These are phyloP conservation scores for Priceomyces haplophilus DNA, from an alignment of 805 yeast species.

Conservation along the genomic window DNA sequence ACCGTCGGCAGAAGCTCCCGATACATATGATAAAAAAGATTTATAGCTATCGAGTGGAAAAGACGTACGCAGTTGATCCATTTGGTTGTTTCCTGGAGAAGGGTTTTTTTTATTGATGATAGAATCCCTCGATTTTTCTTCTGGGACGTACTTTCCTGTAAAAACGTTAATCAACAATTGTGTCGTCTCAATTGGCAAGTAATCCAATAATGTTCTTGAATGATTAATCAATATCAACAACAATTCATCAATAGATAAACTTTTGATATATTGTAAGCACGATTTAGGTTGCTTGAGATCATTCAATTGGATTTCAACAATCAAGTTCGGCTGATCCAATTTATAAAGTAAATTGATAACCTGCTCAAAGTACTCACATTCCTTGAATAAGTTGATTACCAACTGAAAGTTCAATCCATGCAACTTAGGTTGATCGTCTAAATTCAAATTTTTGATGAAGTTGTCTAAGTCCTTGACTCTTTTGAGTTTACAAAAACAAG, in stretches of 20 bases:
- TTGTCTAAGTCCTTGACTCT: conserved; percentile 52
- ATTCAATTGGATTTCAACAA: conserved; percentile 70
- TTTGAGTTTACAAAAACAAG: conserved; percentile 77
- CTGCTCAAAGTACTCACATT: conserved; percentile 61
- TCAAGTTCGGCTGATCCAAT: conserved; percentile 68
- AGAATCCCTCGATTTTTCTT: conserved; percentile 10
- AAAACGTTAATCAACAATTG: conserved; percentile 79
- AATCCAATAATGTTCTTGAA: conserved; percentile 62
- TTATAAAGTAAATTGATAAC: conserved; percentile 70
- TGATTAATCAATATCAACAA: conserved; percentile 65
- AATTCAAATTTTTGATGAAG: conserved; percentile 48
- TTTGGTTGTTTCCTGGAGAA: conserved; percentile 11
- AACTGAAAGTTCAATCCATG: conserved; percentile 62
- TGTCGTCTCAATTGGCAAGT: conserved; percentile 77
- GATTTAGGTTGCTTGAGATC: conserved; percentile 59
- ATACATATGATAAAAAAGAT: conserved; percentile 28
- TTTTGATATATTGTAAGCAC: conserved; percentile 63
- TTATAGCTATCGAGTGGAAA: conserved; percentile 29
- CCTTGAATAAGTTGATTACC: conserved; percentile 67
- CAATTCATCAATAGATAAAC: conserved; percentile 73
- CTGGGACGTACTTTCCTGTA: conserved; percentile 74
- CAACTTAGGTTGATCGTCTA: conserved; percentile 16
- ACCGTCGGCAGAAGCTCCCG: conserved; percentile 16
- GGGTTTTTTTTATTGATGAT: conserved; percentile 5
- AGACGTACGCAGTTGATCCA: conserved; percentile 14